Conservation (phyloP, 345 rosid species). For the Gossypium bickii region DNA sequence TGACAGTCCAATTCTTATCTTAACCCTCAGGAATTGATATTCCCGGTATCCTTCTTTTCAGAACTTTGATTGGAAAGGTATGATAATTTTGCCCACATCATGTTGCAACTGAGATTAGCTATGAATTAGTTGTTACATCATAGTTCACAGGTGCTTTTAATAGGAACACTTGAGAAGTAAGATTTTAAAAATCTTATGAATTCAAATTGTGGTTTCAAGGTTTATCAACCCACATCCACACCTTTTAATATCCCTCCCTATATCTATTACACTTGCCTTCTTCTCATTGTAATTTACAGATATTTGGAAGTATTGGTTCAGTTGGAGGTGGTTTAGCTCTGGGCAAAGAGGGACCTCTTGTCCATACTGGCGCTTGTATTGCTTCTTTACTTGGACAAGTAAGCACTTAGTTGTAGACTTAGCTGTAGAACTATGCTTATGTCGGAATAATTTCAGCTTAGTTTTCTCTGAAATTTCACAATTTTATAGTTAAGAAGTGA, state of each 20-base stretch:
- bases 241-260: background rate
- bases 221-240: background rate
- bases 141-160: background rate
- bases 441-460: background rate
- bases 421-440: background rate
- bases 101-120: background rate
- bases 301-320: constrained; percentile 97
- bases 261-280: constrained; percentile 5
- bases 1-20: constrained; percentile 8
- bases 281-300: constrained; percentile 41
- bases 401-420: constrained; percentile 18
- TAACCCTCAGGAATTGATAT: constrained; percentile 68
- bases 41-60: constrained; percentile 80
- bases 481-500: background rate
- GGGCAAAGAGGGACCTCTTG: constrained; percentile 98
- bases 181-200: background rate
- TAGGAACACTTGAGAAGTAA: background rate
- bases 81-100: constrained; percentile 14
- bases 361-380: constrained; percentile 96
- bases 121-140: background rate
- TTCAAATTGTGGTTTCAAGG: background rate
- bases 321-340: constrained; percentile 98
- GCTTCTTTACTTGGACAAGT: constrained; percentile 99
- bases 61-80: constrained; percentile 98
- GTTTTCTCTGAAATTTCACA: background rate